Base-by-base conservation (phyloP, 306 rosid genomes). In the Pyrus communis region DNA sequence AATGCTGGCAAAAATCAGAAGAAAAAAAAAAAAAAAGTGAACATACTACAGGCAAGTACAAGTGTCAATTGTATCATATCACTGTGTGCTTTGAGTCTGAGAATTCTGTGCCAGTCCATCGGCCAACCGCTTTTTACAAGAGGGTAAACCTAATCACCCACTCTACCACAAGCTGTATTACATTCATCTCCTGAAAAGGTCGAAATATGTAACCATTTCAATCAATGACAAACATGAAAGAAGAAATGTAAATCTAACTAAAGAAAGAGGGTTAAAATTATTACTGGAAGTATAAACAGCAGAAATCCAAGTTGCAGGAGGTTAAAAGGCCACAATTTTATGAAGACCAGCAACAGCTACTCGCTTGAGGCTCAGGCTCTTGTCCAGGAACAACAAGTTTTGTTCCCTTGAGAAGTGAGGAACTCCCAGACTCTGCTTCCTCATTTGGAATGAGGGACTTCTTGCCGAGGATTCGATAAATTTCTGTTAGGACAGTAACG, bases 401-500 rank as follows among this genome's bases (percentile, higher is more conserved):
- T 23, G 85, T 82, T 52, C 99, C 99, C 65, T 78, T 88, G 51
- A 85, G 89, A 31, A 92, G 92, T 57, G 91, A 87, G 43, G 93
- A 83, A 80, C 72, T 89, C 70, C 93, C 88, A 54, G 88, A 75
- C 30, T 85, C 81, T 45, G 79, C 73, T 65, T 83, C 84, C 11
- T 91, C 97, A 70, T 88, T 87, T 15, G 91, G 85, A 74, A 76
- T 2, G 21, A 95, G 88, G 63, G 89, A 66, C 84, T 90, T 92
- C 86, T 85, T 92, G 84, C 93, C 76, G 23, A 90, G 67, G 12
- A 84, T 77, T 68, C 81, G 63, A 80, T 92, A 95, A 65, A 95
- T 88, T 79, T 95, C 97, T 4, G 97, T 90, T 31, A 95, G 89
- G 83, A 92, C 87, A 19, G 88, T 86, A 4, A 88, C 68, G 83